phyloP scores from a whole-genome alignment of 495 filamentous ascomycete genomes.

The Penicillium ochrochloron region DNA sequence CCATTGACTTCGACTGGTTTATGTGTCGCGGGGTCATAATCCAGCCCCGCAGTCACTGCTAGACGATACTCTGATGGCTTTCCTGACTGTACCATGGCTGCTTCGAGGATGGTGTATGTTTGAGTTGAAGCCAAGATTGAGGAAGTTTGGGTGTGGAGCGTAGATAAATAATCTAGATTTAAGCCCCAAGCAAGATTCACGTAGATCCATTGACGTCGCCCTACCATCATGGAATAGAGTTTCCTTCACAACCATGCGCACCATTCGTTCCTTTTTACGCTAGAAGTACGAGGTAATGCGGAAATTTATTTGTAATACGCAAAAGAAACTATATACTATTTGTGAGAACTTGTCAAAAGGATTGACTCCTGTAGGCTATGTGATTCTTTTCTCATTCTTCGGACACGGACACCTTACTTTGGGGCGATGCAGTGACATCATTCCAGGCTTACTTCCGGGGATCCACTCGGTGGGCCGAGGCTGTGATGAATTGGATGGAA shows the following conservation, averaged over 20 bases:
- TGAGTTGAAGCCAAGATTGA: not conserved
- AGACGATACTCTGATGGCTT: slow-evolving; percentile 40
- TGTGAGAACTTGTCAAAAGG: too few species aligned
- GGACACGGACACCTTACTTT: not conserved
- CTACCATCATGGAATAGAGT: slow-evolving; percentile 1
- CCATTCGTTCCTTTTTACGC: not conserved
- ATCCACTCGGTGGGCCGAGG: not conserved
- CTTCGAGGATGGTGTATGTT: not conserved
- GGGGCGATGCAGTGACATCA: not conserved
- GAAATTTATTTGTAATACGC: too few species aligned
- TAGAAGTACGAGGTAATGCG: too few species aligned
- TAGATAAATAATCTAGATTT: not conserved
- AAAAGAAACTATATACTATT: too few species aligned
- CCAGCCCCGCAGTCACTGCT: slow-evolving; percentile 64
- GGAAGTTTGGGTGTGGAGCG: not conserved
- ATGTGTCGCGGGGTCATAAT: slow-evolving; percentile 70
- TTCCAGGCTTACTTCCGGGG: not conserved
- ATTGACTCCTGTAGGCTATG: too few species aligned
- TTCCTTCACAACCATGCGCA: not conserved
- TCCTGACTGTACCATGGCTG: slow-evolving; percentile 2
- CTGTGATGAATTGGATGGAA: too few species aligned
- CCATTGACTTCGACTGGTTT: slow-evolving; percentile 73
- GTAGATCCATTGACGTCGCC: slow-evolving; percentile 6
- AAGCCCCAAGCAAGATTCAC: not conserved
- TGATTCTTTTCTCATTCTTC: not conserved